phyloP scores from a whole-genome alignment of 148 eudicot genomes.

The Dysphania ambrosioides region DNA sequence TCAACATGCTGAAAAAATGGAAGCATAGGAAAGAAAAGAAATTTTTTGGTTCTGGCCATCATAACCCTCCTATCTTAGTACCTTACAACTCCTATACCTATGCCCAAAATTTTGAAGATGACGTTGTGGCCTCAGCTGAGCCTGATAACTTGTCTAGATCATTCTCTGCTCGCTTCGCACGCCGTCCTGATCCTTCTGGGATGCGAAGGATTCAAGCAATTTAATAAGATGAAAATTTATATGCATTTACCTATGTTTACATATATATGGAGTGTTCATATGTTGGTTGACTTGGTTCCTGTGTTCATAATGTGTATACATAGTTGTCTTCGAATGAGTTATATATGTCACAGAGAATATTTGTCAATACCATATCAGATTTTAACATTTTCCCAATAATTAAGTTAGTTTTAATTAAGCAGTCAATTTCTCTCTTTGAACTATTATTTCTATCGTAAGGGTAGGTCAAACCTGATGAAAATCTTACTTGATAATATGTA shows the following conservation, averaged over 20 bases:
- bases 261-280: background rate
- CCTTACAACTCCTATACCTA: slow-evolving; percentile 54
- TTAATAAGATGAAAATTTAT: slow-evolving; percentile 18
- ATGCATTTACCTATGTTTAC: too few relatives aligned
- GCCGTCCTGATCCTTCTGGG: slow-evolving; percentile 40
- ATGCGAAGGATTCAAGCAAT: slow-evolving; percentile 24
- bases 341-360: background rate
- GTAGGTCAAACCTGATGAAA: too few relatives aligned
- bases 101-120: slow-evolving; percentile 55
- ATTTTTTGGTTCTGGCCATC: slow-evolving; percentile 28
- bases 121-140: slow-evolving; percentile 29
- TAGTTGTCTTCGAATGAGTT: background rate
- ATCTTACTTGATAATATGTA: too few relatives aligned
- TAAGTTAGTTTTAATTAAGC: too few relatives aligned
- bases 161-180: slow-evolving; percentile 63
- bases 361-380: background rate
- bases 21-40: slow-evolving; percentile 47
- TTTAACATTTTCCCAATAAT: too few relatives aligned
- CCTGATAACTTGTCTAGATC: slow-evolving; percentile 47
- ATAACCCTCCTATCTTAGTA: slow-evolving; percentile 25
- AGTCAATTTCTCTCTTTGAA: too few relatives aligned
- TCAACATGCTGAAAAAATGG: slow-evolving; percentile 47
- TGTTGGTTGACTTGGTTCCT: too few relatives aligned
- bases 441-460: too few relatives aligned
- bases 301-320: too few relatives aligned